These are phyloP conservation scores for Chloroidium sp. DNA, from an alignment of 163 green algal species.

Conservation along the genomic window DNA sequence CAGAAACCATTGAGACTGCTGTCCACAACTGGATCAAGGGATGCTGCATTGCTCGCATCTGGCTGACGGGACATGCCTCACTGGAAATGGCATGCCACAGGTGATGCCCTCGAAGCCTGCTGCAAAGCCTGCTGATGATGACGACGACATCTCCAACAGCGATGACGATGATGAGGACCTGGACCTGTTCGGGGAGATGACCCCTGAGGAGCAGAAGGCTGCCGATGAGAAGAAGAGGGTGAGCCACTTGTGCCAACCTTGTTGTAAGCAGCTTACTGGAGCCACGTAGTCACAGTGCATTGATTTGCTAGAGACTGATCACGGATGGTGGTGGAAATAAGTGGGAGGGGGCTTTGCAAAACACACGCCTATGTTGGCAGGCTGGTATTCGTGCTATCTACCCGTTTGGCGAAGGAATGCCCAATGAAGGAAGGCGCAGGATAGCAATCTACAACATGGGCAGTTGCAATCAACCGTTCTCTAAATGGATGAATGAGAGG, in stretches of 20 bases:
- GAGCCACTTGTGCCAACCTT: background rate
- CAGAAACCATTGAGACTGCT: background rate
- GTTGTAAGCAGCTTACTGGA: background rate
- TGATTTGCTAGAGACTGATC: background rate
- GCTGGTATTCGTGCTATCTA: too few species aligned
- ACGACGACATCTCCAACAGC: conserved; percentile 15
- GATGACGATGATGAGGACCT: conserved; percentile 54
- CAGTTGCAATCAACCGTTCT: too few species aligned
- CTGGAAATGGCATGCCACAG: background rate
- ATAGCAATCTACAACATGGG: too few species aligned
- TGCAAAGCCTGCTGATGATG: conserved; percentile 1
- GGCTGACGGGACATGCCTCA: background rate
- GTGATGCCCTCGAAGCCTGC: background rate
- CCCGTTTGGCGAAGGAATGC: too few species aligned
- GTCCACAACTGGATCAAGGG: background rate
- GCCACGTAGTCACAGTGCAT: background rate
- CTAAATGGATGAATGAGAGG: too few species aligned
- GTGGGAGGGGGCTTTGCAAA: too few species aligned
- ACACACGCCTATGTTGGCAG: too few species aligned
- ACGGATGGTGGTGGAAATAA: too few species aligned
- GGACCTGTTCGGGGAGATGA: conserved; percentile 61
- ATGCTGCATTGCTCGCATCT: background rate
- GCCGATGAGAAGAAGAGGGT: conserved; percentile 27
- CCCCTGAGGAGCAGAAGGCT: conserved; percentile 39
- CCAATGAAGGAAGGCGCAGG: too few species aligned